Conservation (phyloP, 2,329 filamentous ascomycete genomes). For the Phialocephala subalpina region DNA sequence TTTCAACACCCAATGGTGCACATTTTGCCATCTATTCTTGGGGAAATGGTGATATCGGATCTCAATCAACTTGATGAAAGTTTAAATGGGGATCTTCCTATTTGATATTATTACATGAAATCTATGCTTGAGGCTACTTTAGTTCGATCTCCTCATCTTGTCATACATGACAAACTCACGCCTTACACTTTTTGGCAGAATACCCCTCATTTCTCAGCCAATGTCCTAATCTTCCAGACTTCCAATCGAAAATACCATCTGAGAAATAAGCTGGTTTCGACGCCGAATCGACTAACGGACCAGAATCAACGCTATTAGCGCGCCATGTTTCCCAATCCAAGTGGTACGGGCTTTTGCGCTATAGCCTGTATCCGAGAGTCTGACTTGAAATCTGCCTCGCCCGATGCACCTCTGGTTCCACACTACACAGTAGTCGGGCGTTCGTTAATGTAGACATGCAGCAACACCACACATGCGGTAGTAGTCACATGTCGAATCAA, state of each 20-base stretch:
- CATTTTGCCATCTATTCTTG: neutral
- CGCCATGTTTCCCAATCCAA: too few relatives aligned
- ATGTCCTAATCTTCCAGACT: neutral
- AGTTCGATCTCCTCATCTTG: neutral
- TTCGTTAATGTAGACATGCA: neutral
- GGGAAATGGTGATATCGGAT: neutral
- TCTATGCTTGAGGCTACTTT: conserved; percentile 2
- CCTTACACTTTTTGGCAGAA: neutral
- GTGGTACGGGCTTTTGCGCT: too few relatives aligned
- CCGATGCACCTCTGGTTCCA: too few relatives aligned
- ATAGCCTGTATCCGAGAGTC: too few relatives aligned
- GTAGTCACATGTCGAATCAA: neutral
- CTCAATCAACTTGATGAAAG: neutral
- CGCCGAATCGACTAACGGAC: too few relatives aligned
- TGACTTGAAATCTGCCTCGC: too few relatives aligned
- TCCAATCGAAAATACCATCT: neutral
- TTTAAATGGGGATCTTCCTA: neutral
- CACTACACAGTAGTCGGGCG: too few relatives aligned
- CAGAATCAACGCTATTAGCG: too few relatives aligned
- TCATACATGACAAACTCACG: neutral
- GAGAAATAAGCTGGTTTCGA: neutral
- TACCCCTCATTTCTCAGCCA: neutral
- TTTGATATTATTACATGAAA: neutral
- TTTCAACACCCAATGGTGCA: neutral
- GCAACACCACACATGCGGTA: neutral